Evolutionary conservation across 2,329 filamentous ascomycete genomes (phyloP).

Genomic region (Aspergillus eucalypticola): DNA sequence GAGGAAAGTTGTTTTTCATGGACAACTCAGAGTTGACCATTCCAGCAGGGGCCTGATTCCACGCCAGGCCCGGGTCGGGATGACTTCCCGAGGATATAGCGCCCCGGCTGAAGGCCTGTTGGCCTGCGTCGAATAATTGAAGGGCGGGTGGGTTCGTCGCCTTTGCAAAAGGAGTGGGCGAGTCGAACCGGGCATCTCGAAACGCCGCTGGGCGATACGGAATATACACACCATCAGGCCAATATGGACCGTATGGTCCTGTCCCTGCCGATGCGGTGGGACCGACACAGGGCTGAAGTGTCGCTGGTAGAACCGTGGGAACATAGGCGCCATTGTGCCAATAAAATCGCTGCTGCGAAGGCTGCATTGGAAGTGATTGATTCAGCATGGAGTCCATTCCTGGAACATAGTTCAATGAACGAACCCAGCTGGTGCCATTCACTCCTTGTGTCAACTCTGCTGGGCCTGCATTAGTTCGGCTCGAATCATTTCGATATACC

Average conservation of each 20-base stretch:
- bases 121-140: slow-evolving; percentile 33
- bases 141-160: slow-evolving; percentile 22
- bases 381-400: slow-evolving; percentile 64
- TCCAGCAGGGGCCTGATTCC: slow-evolving; percentile 32
- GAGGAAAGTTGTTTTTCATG: slow-evolving; percentile 39
- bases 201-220: slow-evolving; percentile 61
- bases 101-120: slow-evolving; percentile 29
- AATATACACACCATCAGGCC: slow-evolving; percentile 63
- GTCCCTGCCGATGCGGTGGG: slow-evolving; percentile 60
- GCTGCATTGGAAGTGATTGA: slow-evolving; percentile 53
- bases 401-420: slow-evolving; percentile 47
- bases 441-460: slow-evolving; percentile 34
- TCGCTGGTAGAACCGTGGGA: slow-evolving; percentile 61
- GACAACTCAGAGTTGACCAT: slow-evolving; percentile 31
- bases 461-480: slow-evolving; percentile 26
- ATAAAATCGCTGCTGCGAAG: slow-evolving; percentile 42
- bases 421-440: slow-evolving; percentile 44
- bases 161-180: slow-evolving; percentile 27
- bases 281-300: slow-evolving; percentile 58
- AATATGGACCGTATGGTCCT: slow-evolving; percentile 62
- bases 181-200: slow-evolving; percentile 52
- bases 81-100: slow-evolving; percentile 29
- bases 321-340: slow-evolving; percentile 52
- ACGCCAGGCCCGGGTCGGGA: slow-evolving; percentile 31
- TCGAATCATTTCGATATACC: slow-evolving; percentile 40